Base-by-base conservation (phyloP, 345 rosid species). In the Hibiscus tridactylites region DNA sequence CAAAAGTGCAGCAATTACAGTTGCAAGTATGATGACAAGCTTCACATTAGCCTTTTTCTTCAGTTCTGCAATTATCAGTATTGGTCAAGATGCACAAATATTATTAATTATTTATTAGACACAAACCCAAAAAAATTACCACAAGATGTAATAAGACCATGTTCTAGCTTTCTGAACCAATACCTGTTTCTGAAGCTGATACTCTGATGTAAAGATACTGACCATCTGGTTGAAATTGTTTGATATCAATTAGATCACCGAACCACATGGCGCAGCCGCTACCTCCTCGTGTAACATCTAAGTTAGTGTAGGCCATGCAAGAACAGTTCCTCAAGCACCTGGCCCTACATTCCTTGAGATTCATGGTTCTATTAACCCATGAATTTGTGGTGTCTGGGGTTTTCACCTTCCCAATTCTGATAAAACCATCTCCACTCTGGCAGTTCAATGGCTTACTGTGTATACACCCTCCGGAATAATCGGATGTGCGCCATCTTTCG, bases 191-290 rank as follows among this genome's bases (percentile, higher is more conserved):
- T 12, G 81, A 78, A 53, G 75, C 64, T 7, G 97, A 85, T 11
- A 94, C 91, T 75, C 72, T 90, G 8, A 84, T 81, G 70, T 72
- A 68, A 65, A 94, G 58, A 87, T 78, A 73, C 93, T 47, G 81
- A 80, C 56, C 74, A 9, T 33, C 62, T 7, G 75, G 19, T 57
- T 60, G 17, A 21, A 57, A 61, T n/a, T 71, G 71, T 58, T 33
- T 74, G 5, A 71, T 65, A 61, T 78, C 78, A 65, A 71, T 7
- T 8, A 74, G 67, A 74, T 74, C 53, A 12, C 66, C 72, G 4
- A 28, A 74, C 73, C 77, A 74, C 39, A 74, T 31, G 21, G 35
- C 58, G 16, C 77, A 74, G 33, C 77, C 77, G 6, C 72, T 74
- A 0, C 77, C 77, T 15, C 75, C 50, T 16, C 7, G 31, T 42